Conservation (phyloP, 73 alveolate genomes). For the Paramecium primaurelia region DNA sequence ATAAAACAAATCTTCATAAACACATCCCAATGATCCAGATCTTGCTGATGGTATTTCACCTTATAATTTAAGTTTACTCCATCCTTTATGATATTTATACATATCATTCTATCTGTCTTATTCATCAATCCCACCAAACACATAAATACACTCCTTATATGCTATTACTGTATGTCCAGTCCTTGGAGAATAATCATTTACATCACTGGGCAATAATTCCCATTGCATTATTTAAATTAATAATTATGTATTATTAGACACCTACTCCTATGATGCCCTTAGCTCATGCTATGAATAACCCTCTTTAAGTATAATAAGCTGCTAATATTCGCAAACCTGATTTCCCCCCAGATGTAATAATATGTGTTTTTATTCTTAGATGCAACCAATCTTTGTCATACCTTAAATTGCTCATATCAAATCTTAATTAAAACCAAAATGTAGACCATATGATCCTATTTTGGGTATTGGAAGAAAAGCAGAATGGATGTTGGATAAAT, state of each 20-base stretch:
- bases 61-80: constrained; percentile 38
- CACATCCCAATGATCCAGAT: constrained; percentile 75
- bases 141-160: constrained; percentile 60
- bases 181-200: constrained; percentile 63
- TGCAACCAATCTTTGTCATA: constrained; percentile 33
- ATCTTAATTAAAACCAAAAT: constrained; percentile 46
- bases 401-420: constrained; percentile 48
- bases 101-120: constrained; percentile 72
- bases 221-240: not conserved
- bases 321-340: not conserved
- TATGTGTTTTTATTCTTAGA: not conserved
- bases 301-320: not conserved
- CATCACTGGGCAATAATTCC: not conserved
- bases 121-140: constrained; percentile 84
- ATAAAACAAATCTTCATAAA: constrained; percentile 53
- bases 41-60: constrained; percentile 69
- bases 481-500: constrained; percentile 49
- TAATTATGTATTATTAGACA: not conserved
- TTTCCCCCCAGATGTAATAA: constrained; percentile 32
- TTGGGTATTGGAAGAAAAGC: not conserved
- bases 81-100: constrained; percentile 59
- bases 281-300: constrained; percentile 39
- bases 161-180: constrained; percentile 75
- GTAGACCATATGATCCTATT: constrained; percentile 50
- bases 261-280: constrained; percentile 35